phyloP scores from a whole-genome alignment of 1,139 yeast species.

The Suhomyces ambrosiae region DNA sequence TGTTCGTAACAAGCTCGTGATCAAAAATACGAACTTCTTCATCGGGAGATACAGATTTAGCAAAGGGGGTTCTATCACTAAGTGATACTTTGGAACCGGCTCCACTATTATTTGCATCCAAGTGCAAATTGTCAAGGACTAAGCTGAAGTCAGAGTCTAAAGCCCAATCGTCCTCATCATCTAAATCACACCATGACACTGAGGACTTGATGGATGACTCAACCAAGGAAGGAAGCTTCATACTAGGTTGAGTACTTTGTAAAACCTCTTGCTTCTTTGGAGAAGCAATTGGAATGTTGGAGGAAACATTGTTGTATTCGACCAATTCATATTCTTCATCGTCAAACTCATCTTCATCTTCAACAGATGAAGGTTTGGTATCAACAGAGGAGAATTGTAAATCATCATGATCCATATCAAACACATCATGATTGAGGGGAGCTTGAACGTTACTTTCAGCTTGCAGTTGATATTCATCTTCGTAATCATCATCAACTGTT shows the following conservation, averaged over 20 bases:
- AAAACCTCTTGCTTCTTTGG: slow-evolving; percentile 8
- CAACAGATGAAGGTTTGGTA: slow-evolving; percentile 14
- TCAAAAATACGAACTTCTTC: slow-evolving; percentile 12
- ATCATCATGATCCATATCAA: slow-evolving; percentile 38
- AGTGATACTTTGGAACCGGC: slow-evolving; percentile 2
- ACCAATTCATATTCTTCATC: slow-evolving; percentile 16
- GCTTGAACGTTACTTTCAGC: slow-evolving; percentile 5
- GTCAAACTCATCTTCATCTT: slow-evolving; percentile 12
- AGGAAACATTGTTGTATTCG: slow-evolving; percentile 13
- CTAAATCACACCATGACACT: slow-evolving; percentile 41
- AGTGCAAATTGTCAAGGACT: slow-evolving; percentile 10
- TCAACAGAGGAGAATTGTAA: slow-evolving; percentile 14
- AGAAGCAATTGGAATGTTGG: slow-evolving; percentile 14
- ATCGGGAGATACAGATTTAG: slow-evolving; percentile 8
- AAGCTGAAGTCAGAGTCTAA: slow-evolving; percentile 12
- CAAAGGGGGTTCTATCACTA: slow-evolving; percentile 8
- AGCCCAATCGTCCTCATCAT: slow-evolving; percentile 29
- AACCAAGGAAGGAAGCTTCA: slow-evolving; percentile 32
- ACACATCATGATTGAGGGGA: slow-evolving; percentile 20
- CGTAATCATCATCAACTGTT: slow-evolving; percentile 39
- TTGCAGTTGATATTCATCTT: slow-evolving; percentile 11
- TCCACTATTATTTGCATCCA: slow-evolving; percentile 2
- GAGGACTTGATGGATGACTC: slow-evolving; percentile 33
- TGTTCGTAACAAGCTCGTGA: slow-evolving; percentile 12
- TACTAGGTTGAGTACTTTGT: slow-evolving; percentile 7